A percentile compares a stretch with the other conserved stretches of the same genome.
Evolutionary conservation across 225 moss, liverwort and hornwort species (phyloP).

Genomic region (Marchantia paleacea): DNA sequence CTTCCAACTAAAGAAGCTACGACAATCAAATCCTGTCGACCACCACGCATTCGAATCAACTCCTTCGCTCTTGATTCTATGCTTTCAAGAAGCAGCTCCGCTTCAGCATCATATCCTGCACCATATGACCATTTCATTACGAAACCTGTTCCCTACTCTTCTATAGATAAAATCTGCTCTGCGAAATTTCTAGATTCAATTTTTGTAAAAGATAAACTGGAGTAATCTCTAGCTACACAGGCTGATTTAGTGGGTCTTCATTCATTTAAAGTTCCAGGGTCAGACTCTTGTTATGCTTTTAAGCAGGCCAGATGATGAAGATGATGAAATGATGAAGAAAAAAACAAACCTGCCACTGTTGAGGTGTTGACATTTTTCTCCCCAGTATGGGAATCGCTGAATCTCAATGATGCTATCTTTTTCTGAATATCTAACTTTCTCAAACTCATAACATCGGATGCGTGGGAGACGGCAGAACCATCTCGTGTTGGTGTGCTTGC

Average conservation of each 20-base stretch:
- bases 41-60: slow-evolving; percentile 40
- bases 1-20: slow-evolving; percentile 55
- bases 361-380: neutral
- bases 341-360: slow-evolving; percentile 18
- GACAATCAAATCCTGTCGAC: slow-evolving; percentile 61
- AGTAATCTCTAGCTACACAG: neutral
- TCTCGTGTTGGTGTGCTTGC: slow-evolving; percentile 20
- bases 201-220: neutral
- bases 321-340: neutral
- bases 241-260: neutral
- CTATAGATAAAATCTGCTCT: neutral
- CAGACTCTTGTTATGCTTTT: neutral
- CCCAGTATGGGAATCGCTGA: slow-evolving; percentile 21
- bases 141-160: neutral
- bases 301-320: neutral
- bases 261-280: neutral
- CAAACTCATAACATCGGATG: slow-evolving; percentile 21
- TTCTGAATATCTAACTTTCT: slow-evolving; percentile 47
- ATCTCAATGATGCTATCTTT: slow-evolving; percentile 47
- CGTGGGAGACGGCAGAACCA: slow-evolving; percentile 7
- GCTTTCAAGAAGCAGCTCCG: slow-evolving; percentile 47
- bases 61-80: slow-evolving; percentile 55
- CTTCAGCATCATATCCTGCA: slow-evolving; percentile 47
- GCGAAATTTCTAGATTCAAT: neutral
- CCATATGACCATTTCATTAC: neutral